Evolutionary conservation across 169 alveolate genomes (phyloP).

Genomic region (Eimeria maxima): DNA sequence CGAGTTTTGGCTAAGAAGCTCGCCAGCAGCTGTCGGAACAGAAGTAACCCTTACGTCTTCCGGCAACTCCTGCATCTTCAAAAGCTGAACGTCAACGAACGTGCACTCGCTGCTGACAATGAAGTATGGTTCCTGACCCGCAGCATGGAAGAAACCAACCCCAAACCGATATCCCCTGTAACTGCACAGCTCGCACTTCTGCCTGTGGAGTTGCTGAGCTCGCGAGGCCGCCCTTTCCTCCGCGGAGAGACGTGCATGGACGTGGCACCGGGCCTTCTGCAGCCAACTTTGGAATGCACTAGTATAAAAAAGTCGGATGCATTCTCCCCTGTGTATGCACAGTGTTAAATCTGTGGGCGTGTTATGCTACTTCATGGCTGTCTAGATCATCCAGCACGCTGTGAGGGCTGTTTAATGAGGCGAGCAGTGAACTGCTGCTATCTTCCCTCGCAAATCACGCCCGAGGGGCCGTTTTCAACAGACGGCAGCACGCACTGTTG

Average conservation of each 20-base stretch:
- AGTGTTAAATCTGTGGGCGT: not conserved
- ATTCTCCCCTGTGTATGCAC: not conserved
- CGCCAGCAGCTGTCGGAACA: not conserved
- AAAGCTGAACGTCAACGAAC: constrained; percentile 97
- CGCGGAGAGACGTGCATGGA: too few species aligned
- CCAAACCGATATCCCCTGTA: not conserved
- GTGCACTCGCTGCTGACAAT: constrained; percentile 97
- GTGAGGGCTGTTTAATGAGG: not conserved
- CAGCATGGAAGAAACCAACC: not conserved
- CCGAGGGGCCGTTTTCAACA: not conserved
- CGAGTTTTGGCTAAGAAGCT: not conserved
- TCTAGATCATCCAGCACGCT: not conserved
- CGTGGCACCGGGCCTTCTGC: too few species aligned
- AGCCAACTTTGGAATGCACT: not conserved
- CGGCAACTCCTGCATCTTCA: constrained; percentile 99
- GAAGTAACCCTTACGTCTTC: constrained; percentile 93
- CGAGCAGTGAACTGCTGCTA: not conserved
- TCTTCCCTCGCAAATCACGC: not conserved
- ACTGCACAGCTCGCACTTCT: not conserved
- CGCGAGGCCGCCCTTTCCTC: too few species aligned
- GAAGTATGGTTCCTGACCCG: constrained; percentile 89
- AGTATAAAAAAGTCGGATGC: not conserved
- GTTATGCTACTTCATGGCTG: not conserved
- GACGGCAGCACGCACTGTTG: not conserved
- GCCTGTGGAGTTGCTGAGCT: not conserved